Base-by-base conservation (phyloP, 305 asterid species). In the Fraxinus sp. region DNA sequence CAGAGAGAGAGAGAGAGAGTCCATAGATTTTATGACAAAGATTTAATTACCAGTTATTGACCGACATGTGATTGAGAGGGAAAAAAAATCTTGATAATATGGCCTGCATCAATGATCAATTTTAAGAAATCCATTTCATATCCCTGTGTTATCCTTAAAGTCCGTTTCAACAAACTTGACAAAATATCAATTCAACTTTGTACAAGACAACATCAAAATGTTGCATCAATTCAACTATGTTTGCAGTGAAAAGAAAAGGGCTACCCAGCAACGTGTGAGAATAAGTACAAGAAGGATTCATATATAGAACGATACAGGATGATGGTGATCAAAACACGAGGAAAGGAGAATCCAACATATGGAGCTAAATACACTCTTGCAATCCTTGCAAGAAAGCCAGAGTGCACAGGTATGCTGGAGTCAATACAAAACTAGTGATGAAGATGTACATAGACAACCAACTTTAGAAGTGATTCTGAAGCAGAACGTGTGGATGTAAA, bases 51-150 rank as follows among this genome's bases (percentile, higher is more conserved):
- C 49, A 24, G 41, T 44, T 44, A 64, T 35, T 14, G 57, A 11
- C 57, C n/a, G 30, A 20, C 18, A 8, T 28, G 78, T 20, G 14
- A 55, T 10, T 77, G 66, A 64, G 28, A 16, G 22, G 24, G 24
- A 0, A 4, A 70, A 70, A 79, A 44, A 44, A 37, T 2, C 35
- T 78, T 2, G 37, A 82, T 7, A 20, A 44, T 9, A 68, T 68
- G 20, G 36, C 9, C 30, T 6, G 82, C 77, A 83, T 32, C 26
- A 82, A 28, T 77, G 49, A n/a, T 70, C 8, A 9, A 64, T 76
- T 14, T 33, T 32, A 68, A 68, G 49, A 11, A 77, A 71, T 78
- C 16, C 49, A 26, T 74, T 71, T 78, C 79, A 82, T 28, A 78
- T 36, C 75, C 41, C 76, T 1, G 33, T 10, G 32, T 33, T 32